Evolutionary conservation across 495 filamentous ascomycete genomes (phyloP), one percentile per base, ranked within the genome.

Genomic region (Lasiosphaeria miniovina): DNA sequence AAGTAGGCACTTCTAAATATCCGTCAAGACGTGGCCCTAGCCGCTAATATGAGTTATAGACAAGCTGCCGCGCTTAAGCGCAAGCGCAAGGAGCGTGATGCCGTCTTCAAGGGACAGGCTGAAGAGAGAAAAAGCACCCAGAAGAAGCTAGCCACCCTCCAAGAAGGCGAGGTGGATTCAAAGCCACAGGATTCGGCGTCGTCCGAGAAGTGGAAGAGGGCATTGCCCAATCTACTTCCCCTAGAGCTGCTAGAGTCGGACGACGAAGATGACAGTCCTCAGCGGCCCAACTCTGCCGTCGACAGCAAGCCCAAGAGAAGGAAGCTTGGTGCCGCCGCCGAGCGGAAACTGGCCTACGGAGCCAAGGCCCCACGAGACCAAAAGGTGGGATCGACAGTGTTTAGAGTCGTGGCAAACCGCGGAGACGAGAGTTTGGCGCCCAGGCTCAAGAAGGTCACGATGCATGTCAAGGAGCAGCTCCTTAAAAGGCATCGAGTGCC

Each of bases 161-260:
- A 63, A 2, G 65, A 48, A 4, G 60, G 63, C 3, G 61, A 59
- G 10, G 65, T 59, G 32, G 61, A 11, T 54, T 57, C 32, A 58
- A 57, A n/a, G 48, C 49, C 59, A 36, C 55, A 24, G 24, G 24
- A 24, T 24, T 24, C 36, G 34, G 41, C 53, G 33, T 60, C 54
- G 24, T 40, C 45, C 0, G 62, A 65, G 54, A 65, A 71, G 66
- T 56, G 64, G 61, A 75, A 69, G 60, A 59, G 64, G 49, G 59
- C 66, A 48, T 59, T 76, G 4, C 77, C 75, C 6, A 68, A 73
- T 3, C 57, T 77, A 3, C 72, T 80, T 0, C 76, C 78, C 7
- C 70, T 71, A n/a, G 77, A 80, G 38, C 67, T 80, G 50, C 63
- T 81, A 5, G 77, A 80, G 49, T 80, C 78, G 1, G 74, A 75